Base-by-base conservation (phyloP, 2,329 filamentous ascomycete genomes). In the Stachybotrys chartarum region DNA sequence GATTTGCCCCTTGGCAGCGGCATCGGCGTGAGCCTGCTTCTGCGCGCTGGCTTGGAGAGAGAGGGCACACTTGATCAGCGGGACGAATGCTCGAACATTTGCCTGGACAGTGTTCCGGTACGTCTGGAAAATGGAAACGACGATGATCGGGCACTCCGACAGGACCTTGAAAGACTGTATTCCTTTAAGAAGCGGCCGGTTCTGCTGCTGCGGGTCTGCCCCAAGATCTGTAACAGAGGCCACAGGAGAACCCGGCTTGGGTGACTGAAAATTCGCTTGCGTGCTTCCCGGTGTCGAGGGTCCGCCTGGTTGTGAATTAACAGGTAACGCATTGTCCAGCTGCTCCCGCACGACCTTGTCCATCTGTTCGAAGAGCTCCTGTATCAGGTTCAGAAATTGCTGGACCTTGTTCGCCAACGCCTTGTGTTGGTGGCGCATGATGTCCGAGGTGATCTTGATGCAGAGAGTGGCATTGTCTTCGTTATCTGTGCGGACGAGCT, bases 131-230 rank as follows among this genome's bases (percentile, higher is more conserved):
- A 99, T 90, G 5, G 93, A 97, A 1, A 99, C 94, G 4, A 99
- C 94, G 46, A 99, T 97, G 53, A 99, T 99, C 0, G 94, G 94
- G 64, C 94, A 99, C 70, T 99, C 94, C 1, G 93, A 91, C 5
- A 99, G 82, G 30, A 99, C 93, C 71, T 97, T 99, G 81, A 99
- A 99, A 1, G 94, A 99, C 69, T 96, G 91, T 90, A 97, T 97
- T 32, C 94, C 94, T 72, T 91, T 96, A 54, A 92, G 77, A 39
- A 99, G 73, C 51, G 90, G 88, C 56, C 92, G 85, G 55, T 74
- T 90, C 64, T 91, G 87, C 66, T 93, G 90, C 64, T 91, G 87
- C n/a, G 79, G 76, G 63, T 97, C 92, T 14, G 85, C 82, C 6
- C 86, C 90, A 52, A 96, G 81, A 59, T 97, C 94, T 17, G 87